Evolutionary conservation across 129 eudicot species (phyloP), one percentile per base, ranked within the genome.

Genomic region (Artemisia tridentata): DNA sequence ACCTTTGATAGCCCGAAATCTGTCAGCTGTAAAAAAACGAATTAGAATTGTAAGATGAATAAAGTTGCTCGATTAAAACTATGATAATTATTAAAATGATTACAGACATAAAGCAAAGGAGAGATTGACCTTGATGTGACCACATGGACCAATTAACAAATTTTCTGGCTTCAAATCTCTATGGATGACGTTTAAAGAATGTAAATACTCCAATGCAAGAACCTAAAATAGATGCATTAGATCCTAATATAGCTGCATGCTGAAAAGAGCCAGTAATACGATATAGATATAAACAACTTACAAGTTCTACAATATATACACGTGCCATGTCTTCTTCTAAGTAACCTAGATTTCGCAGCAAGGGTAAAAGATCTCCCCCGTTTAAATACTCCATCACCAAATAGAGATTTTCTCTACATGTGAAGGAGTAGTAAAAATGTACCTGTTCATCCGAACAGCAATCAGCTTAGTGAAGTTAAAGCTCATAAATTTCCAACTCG

Each of bases 1-100:
- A 92, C 95, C 73, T 88, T 92, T 66, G 98, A 92, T 78, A 92
- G 98, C 83, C 98, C 98, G 75, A 92, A 92, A 92, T 92, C 98
- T 84, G 98, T 92, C 81, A 92, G 84, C 98, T 92, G 98, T 78
- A 73, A 86, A 54, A 75, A 34, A 76, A 76, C 72, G 83, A 80
- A 80, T 81, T 79, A 81, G 85, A 75, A 78, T 77, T 57, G 75
- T 80, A 74, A 82, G 85, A 78, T 72, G 55, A 65, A 63, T 68
- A 55, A 62, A 47, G 29, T 58, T 52, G n/a, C 58, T 46, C 68
- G 59, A 12, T 21, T 46, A 25, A 13, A 51, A 54, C 19, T 34
- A 29, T 29, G 0, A 29, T 2, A 29, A 29, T 29, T n/a, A n/a
- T n/a, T n/a, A n/a, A n/a, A n/a, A n/a, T n/a, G n/a, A n/a, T n/a